Base-by-base conservation (phyloP, 176 grass and related monocot species). In the Elaeis guineensis region DNA sequence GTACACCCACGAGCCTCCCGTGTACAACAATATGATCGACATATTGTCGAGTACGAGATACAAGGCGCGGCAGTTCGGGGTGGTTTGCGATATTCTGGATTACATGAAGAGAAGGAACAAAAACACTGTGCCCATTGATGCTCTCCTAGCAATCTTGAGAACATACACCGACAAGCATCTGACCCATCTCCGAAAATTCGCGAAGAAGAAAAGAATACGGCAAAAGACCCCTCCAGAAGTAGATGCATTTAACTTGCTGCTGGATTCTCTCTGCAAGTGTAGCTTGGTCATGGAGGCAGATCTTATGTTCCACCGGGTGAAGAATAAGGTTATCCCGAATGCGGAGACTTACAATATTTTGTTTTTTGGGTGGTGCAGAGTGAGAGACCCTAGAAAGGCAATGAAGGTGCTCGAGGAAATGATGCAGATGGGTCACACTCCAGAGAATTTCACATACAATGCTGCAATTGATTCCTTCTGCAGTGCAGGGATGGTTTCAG, bases 381-480 rank as follows among this genome's bases (percentile, higher is more conserved):
- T 89, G 5, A 70, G 78, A 59, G 78, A 91, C 64, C 87, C 93
- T 1, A 80, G 82, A 57, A 81, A 67, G 26, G 87, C 87, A 59
- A 97, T 91, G 81, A 85, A 97, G 77, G 70, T 91, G 54, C 93
- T 91, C 5, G 87, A 97, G 64, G 87, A 91, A 89, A 91, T 91
- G 87, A 81, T 89, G 52, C 14, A 66, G 57, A 78, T 74, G 70
- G 75, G 80, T 7, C 66, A 91, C 63, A 74, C 72, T 12, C 92
- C 93, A 0, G 87, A 97, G 67, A 89, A 79, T 81, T 91, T 97
- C 70, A 89, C 93, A 0, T 97, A 97, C 49, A 91, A 85, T 54
- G 79, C 83, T 64, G 87, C 87, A 7, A 91, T 97, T 6, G 87
- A 88, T 55, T 89, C 93, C 0, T 97, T 97, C 56, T 91, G 83